Evolutionary conservation across 108 stramenopile species (phyloP).

Genomic region (Stephanodiscus minutulus): DNA sequence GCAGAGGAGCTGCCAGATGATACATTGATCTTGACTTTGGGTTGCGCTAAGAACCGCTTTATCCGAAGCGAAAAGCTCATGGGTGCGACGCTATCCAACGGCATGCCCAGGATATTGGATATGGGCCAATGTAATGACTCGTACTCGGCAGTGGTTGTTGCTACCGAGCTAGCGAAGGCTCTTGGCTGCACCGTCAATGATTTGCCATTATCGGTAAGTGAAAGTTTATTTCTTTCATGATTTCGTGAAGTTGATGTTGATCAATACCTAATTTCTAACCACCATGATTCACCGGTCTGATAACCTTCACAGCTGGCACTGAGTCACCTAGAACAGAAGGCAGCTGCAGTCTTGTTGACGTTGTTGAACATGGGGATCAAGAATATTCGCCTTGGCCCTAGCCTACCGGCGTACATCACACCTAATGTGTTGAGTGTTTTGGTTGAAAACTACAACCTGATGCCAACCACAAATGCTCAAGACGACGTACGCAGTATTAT

Average conservation of each 20-base stretch:
- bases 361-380: constrained; percentile 77
- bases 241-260: too few species aligned
- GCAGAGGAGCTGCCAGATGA: constrained; percentile 74
- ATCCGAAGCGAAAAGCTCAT: constrained; percentile 60
- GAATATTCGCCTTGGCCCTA: constrained; percentile 83
- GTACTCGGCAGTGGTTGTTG: constrained; percentile 81
- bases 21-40: constrained; percentile 74
- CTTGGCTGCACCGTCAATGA: constrained; percentile 74
- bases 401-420: constrained; percentile 71
- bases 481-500: constrained; percentile 66
- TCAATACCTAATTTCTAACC: too few species aligned
- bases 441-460: constrained; percentile 69
- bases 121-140: constrained; percentile 90
- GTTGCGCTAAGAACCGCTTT: constrained; percentile 86
- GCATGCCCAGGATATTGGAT: constrained; percentile 81
- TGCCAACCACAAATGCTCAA: constrained; percentile 59
- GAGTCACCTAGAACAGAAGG: constrained; percentile 84
- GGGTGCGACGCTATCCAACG: constrained; percentile 58
- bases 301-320: constrained; percentile 34
- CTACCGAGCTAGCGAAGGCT: constrained; percentile 81
- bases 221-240: background rate
- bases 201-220: constrained; percentile 61
- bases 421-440: constrained; percentile 67
- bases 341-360: constrained; percentile 81
- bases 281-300: background rate